Evolutionary conservation across 2,329 filamentous ascomycete genomes (phyloP).

Genomic region (Aureobasidium lini): DNA sequence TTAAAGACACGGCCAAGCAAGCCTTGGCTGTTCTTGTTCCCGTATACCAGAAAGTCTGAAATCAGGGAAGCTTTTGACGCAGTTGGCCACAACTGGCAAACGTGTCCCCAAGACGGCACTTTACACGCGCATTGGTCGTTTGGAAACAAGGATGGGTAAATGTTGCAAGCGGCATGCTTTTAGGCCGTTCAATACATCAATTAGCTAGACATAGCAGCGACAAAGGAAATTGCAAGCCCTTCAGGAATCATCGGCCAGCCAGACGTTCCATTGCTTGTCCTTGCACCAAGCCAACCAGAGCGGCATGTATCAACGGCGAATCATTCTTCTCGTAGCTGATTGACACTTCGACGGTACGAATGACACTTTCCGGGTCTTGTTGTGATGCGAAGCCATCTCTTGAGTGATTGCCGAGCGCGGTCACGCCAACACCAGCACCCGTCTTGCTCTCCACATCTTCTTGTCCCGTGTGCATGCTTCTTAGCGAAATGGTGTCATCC

Average conservation of each 20-base stretch:
- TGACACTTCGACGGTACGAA: conserved; percentile 19
- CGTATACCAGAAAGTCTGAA: neutral
- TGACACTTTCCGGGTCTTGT: conserved; percentile 16
- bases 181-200: neutral
- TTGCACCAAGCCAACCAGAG: conserved; percentile 22
- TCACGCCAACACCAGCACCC: conserved; percentile 8
- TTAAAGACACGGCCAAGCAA: neutral
- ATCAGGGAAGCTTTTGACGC: neutral
- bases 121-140: neutral
- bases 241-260: neutral
- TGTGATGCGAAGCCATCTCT: conserved; percentile 16
- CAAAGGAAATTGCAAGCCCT: neutral
- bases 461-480: neutral
- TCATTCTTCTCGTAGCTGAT: conserved; percentile 20
- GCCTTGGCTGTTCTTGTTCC: neutral
- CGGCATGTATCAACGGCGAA: conserved; percentile 23
- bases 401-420: conserved; percentile 12
- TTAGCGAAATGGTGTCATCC: conserved; percentile 12
- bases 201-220: neutral
- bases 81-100: neutral
- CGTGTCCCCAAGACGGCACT: neutral
- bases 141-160: neutral
- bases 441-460: conserved; percentile 14
- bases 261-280: conserved; percentile 9
- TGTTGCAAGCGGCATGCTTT: neutral